Evolutionary conservation across 1,139 yeast genomes (phyloP).

Genomic region (Hanseniaspora sp.): DNA sequence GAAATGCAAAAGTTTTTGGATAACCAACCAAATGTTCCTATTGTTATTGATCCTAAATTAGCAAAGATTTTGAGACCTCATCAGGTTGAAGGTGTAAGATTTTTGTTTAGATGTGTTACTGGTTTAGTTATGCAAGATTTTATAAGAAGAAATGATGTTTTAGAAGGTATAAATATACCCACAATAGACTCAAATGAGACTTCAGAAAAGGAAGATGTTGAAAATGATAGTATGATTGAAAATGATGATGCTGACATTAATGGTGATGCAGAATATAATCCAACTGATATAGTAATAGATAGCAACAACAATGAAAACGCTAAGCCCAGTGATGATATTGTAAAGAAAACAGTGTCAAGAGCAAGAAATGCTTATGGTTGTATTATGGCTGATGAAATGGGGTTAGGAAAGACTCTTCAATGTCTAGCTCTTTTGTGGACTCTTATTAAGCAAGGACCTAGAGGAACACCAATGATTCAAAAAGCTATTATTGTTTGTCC

Average conservation of each 20-base stretch:
- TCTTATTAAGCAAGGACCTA: constrained; percentile 74
- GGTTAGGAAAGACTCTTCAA: constrained; percentile 89
- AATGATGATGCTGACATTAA: constrained; percentile 7
- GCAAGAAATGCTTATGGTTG: constrained; percentile 89
- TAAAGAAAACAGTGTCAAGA: constrained; percentile 14
- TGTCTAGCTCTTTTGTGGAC: constrained; percentile 95
- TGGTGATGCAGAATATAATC: background rate
- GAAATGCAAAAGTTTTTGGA: constrained; percentile 23
- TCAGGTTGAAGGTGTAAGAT: constrained; percentile 91
- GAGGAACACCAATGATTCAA: constrained; percentile 73
- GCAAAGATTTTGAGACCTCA: constrained; percentile 85
- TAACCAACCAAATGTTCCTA: constrained; percentile 77
- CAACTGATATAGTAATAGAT: background rate
- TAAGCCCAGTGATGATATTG: constrained; percentile 14
- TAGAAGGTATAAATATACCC: constrained; percentile 10
- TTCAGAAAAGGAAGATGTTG: constrained; percentile 3
- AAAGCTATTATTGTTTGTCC: constrained; percentile 95
- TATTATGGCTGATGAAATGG: constrained; percentile 99
- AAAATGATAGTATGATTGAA: background rate
- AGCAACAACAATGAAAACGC: constrained; percentile 1
- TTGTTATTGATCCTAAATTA: constrained; percentile 83
- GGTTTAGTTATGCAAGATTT: constrained; percentile 49
- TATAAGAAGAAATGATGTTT: constrained; percentile 23
- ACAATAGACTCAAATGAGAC: constrained; percentile 15
- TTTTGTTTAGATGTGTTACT: constrained; percentile 78